phyloP scores from a whole-genome alignment of 2,329 filamentous ascomycete genomes.

The Trichoderma arundinaceum region DNA sequence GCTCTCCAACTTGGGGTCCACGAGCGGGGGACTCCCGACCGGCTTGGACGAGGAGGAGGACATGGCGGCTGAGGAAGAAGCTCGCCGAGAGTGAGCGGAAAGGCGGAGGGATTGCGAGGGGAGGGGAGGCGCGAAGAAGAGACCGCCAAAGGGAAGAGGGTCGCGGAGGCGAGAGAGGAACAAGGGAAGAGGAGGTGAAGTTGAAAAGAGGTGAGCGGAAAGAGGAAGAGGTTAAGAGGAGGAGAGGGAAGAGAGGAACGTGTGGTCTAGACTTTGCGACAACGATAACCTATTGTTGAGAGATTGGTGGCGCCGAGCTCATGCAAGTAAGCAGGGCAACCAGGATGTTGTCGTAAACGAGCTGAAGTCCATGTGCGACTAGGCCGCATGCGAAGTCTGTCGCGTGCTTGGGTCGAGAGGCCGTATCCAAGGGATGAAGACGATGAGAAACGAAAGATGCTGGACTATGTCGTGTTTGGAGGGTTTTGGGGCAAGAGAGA shows the following conservation, averaged over 20 bases:
- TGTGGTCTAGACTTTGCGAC: slow-evolving; percentile 19
- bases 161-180: not conserved
- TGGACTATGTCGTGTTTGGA: not conserved
- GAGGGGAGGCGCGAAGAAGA: not conserved
- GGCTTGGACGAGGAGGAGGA: slow-evolving; percentile 34
- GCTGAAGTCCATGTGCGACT: slow-evolving; percentile 17
- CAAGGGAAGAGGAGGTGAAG: not conserved
- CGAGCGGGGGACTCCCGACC: slow-evolving; percentile 37
- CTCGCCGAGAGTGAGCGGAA: not conserved
- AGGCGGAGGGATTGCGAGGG: not conserved
- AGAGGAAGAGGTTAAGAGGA: not conserved
- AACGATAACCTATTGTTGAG: slow-evolving; percentile 22
- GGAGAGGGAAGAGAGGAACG: not conserved
- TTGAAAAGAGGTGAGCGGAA: not conserved
- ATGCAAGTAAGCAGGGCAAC: slow-evolving; percentile 30
- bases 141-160: not conserved
- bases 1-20: slow-evolving; percentile 41
- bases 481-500: not conserved
- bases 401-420: slow-evolving; percentile 13
- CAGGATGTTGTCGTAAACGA: slow-evolving; percentile 23
- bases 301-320: slow-evolving; percentile 20
- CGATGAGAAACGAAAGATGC: not conserved
- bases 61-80: slow-evolving; percentile 12
- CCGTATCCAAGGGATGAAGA: slow-evolving; percentile 5
- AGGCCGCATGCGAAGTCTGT: slow-evolving; percentile 26